These are phyloP conservation scores for Gliomastix tumulicola DNA, from an alignment of 2,329 filamentous ascomycete genomes.

Conservation along the genomic window DNA sequence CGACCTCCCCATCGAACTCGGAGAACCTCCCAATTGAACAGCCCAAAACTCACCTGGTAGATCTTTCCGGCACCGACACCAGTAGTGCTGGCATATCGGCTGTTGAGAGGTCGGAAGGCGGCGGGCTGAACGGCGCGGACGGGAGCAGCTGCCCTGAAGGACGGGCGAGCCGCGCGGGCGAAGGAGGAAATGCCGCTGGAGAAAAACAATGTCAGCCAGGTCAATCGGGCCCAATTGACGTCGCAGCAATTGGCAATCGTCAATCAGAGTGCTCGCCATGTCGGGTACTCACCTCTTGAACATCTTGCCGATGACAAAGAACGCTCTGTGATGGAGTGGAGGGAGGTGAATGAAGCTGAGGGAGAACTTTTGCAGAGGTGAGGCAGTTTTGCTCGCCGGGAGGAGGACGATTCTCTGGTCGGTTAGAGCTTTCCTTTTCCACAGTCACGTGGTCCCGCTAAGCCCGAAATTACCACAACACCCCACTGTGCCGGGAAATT, in stretches of 20 bases:
- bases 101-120: constrained; percentile 46
- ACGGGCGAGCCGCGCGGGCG: constrained; percentile 55
- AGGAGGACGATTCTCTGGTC: constrained; percentile 30
- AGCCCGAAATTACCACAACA: constrained; percentile 16
- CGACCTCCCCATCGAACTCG: neutral
- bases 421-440: constrained; percentile 34
- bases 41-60: constrained; percentile 48
- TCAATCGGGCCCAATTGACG: constrained; percentile 46
- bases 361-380: constrained; percentile 41
- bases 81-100: constrained; percentile 52
- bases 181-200: constrained; percentile 60
- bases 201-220: constrained; percentile 19
- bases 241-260: constrained; percentile 10
- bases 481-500: constrained; percentile 6
- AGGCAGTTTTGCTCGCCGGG: constrained; percentile 43
- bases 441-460: constrained; percentile 28
- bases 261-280: no score
- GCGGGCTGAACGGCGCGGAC: constrained; percentile 53
- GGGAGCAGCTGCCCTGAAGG: constrained; percentile 49
- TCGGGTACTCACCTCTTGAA: constrained; percentile 71
- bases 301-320: constrained; percentile 70
- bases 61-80: constrained; percentile 59
- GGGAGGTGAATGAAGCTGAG: constrained; percentile 43
- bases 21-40: neutral
- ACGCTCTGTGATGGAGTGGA: constrained; percentile 54